These are phyloP conservation scores for Penicillium sclerotigenum DNA, from an alignment of 2,329 filamentous ascomycete species.

Conservation along the genomic window DNA sequence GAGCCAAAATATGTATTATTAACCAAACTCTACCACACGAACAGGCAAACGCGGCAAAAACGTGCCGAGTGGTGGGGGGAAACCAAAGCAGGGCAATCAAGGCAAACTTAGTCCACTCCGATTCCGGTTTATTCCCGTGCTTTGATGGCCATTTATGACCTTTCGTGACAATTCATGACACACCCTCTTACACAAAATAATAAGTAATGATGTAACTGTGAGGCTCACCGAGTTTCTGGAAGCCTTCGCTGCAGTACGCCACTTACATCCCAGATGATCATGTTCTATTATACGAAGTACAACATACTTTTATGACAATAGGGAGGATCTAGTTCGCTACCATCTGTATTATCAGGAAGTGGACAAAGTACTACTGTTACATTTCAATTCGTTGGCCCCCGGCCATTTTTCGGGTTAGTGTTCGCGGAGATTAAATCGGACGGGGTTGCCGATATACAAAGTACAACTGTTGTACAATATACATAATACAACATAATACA, in stretches of 20 bases:
- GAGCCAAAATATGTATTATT: rapidly evolving
- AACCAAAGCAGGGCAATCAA: not conserved
- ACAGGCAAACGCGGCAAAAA: slow-evolving; percentile 13
- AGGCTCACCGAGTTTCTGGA: slow-evolving; percentile 32
- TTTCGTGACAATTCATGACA: not conserved
- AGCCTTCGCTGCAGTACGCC: slow-evolving; percentile 33
- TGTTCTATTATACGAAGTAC: not conserved
- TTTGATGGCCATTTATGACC: not conserved
- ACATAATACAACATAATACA: too few species aligned
- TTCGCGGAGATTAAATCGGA: not conserved
- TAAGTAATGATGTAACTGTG: slow-evolving; percentile 12
- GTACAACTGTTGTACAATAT: too few species aligned
- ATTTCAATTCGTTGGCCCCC: not conserved
- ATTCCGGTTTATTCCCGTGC: slow-evolving; percentile 9
- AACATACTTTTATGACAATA: too few species aligned
- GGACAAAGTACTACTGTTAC: too few species aligned
- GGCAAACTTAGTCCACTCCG: not conserved
- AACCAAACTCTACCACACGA: not conserved
- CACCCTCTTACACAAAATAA: not conserved
- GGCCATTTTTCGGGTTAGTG: not conserved
- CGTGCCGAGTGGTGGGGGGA: slow-evolving; percentile 28
- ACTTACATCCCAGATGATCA: not conserved
- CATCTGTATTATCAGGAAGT: too few species aligned
- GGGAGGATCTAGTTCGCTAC: not conserved
- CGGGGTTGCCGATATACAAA: not conserved